Evolutionary conservation across 495 filamentous ascomycete species (phyloP).

Genomic region (Podospora tetraspora): DNA sequence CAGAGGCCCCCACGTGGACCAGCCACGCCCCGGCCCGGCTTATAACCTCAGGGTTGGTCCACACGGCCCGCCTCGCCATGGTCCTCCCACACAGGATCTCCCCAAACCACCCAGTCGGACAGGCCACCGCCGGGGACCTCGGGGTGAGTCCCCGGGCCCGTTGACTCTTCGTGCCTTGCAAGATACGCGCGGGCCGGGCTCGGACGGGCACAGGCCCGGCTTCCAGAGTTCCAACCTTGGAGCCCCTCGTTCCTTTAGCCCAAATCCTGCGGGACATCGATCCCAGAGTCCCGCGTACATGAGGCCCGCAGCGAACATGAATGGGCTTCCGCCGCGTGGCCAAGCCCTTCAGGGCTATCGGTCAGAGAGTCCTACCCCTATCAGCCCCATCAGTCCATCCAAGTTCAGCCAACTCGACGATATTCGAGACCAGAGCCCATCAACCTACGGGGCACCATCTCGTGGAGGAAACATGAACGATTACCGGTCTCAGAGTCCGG

Average conservation of each 20-base stretch:
- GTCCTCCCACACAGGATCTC: slow-evolving; percentile 27
- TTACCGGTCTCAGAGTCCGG: slow-evolving; percentile 8
- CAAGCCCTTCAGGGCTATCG: not conserved
- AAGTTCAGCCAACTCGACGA: not conserved
- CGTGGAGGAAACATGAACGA: not conserved
- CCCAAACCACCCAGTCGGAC: slow-evolving; percentile 9
- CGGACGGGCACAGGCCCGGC: not conserved
- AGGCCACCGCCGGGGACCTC: not conserved
- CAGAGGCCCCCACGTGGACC: not conserved
- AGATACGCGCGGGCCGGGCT: not conserved
- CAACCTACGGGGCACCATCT: not conserved
- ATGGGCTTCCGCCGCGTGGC: not conserved
- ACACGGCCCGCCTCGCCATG: slow-evolving; percentile 28
- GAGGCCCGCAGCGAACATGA: not conserved
- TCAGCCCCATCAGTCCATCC: not conserved
- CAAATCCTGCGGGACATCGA: not conserved
- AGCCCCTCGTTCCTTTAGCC: not conserved
- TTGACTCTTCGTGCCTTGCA: not conserved
- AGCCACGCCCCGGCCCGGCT: not conserved
- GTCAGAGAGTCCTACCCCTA: not conserved
- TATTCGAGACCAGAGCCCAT: not conserved
- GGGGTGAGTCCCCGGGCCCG: not conserved
- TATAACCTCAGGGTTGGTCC: slow-evolving; percentile 8
- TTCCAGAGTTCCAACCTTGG: not conserved
- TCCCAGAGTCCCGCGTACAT: slow-evolving; percentile 2